Evolutionary conservation across 1,284 basidiomycete genomes (phyloP).

Genomic region (Microstroma glucosiphilum): DNA sequence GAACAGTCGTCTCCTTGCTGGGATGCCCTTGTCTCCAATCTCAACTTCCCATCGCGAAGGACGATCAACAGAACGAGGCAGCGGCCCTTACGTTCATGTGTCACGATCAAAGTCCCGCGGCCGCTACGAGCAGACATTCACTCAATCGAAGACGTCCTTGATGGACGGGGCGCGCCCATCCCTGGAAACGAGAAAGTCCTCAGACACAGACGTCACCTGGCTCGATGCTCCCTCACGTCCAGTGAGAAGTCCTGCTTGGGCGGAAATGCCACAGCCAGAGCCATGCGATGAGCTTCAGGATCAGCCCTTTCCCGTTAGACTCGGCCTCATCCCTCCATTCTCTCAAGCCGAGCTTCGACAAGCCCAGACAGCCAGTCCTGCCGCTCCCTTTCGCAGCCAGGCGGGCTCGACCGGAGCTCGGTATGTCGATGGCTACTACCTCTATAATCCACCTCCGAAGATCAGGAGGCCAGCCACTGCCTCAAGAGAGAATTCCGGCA

Average conservation of each 20-base stretch:
- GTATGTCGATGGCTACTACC: slow-evolving; percentile 35
- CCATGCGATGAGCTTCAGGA: neutral
- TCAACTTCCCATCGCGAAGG: too few relatives aligned
- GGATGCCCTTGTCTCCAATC: too few relatives aligned
- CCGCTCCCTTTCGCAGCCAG: slow-evolving; percentile 5
- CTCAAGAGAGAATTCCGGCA: slow-evolving; percentile 12
- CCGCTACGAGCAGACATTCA: neutral
- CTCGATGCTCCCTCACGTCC: neutral
- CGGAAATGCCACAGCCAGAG: neutral
- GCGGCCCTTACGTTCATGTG: too few relatives aligned
- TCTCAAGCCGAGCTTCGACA: neutral
- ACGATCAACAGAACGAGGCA: too few relatives aligned
- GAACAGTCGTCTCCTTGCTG: too few relatives aligned
- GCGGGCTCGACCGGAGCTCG: slow-evolving; percentile 5
- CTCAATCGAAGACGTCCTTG: neutral
- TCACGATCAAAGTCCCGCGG: neutral
- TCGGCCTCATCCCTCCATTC: slow-evolving; percentile 32
- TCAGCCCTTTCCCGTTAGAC: slow-evolving; percentile 28
- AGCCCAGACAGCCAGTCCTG: neutral
- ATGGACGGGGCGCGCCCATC: neutral
- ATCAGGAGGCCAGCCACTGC: neutral
- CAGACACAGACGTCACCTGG: neutral
- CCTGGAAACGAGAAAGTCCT: neutral
- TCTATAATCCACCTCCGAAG: slow-evolving; percentile 29
- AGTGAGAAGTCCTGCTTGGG: neutral